A percentile compares a stretch with the other conserved stretches of the same genome.
These are phyloP conservation scores for Globisporangium lucens DNA, from an alignment of 352 stramenopile genomes.

Conservation along the genomic window DNA sequence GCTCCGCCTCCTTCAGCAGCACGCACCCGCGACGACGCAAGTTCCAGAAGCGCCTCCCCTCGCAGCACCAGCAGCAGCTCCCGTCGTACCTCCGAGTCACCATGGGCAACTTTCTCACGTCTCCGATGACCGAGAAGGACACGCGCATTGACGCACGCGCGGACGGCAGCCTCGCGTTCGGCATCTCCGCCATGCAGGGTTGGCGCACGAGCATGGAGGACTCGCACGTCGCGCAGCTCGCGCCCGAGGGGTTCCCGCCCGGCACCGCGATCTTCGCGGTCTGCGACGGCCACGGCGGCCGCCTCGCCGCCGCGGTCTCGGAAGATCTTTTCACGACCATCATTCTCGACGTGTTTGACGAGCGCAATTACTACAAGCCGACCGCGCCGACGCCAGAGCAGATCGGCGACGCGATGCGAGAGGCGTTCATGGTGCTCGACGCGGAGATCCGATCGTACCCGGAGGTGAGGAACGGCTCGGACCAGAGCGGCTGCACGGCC, in stretches of 20 bases:
- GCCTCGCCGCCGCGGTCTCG: constrained; percentile 50
- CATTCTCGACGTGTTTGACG: constrained; percentile 39
- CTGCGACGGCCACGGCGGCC: constrained; percentile 76
- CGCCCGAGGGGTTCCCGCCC: constrained; percentile 36
- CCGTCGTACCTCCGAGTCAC: background rate
- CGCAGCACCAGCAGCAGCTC: background rate
- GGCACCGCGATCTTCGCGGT: constrained; percentile 72
- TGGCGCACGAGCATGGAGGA: constrained; percentile 86
- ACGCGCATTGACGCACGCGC: constrained; percentile 38
- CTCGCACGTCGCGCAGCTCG: constrained; percentile 60
- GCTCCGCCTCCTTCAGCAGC: background rate
- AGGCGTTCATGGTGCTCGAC: constrained; percentile 71
- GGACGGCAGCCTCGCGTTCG: constrained; percentile 60
- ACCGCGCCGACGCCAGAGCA: constrained; percentile 37
- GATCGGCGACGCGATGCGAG: constrained; percentile 54
- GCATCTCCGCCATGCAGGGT: constrained; percentile 75
- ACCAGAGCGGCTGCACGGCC: constrained; percentile 77
- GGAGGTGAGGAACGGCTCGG: constrained; percentile 43
- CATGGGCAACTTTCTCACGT: constrained; percentile 84
- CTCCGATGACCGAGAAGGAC: constrained; percentile 77
- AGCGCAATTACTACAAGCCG: constrained; percentile 31
- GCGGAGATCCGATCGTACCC: constrained; percentile 49
- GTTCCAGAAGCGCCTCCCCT: constrained; percentile 12
- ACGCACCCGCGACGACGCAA: constrained; percentile 5
- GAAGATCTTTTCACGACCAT: constrained; percentile 29